Base-by-base conservation (phyloP, 768 basidiomycete species). In the Pisolithus tinctorius region DNA sequence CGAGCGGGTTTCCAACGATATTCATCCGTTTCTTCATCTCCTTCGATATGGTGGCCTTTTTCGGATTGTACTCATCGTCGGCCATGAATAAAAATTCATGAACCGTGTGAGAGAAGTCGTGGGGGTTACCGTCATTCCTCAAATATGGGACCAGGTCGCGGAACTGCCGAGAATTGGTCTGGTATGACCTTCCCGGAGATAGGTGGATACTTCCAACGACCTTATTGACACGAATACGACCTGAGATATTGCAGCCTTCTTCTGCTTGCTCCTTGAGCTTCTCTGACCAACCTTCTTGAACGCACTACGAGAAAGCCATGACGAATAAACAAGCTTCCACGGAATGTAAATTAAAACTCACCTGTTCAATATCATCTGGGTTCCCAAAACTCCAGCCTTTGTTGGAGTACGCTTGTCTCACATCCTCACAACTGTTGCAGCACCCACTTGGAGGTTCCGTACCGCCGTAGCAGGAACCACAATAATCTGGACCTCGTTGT, bases 391-490 rank as follows among this genome's bases (percentile, higher is more conserved):
- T 93, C 96, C 96, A 99, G 20, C 95, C 96, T 58, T 87, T 84
- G 64, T 86, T 80, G 27, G 90, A 77, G 71, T 99, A 99, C 29
- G 92, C 76, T 66, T 85, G 79, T 40, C 96, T 81, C 25, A 99
- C 96, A 0, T 93, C 87, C 63, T 99, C 96, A 67, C 96, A 99
- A 41, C 84, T 85, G 65, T 99, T 91, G 70, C 96, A 99, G 69
- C 96, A 99, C 5, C 93, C 93, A 63, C 68, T 69, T 42, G 74
- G 75, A 3, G 92, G 86, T 48, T 78, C 80, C 25, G 80, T 57
- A 50, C 92, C 96, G 51, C 96, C 96, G 58, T 89, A 99, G 70
- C 96, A 99, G 5, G 93, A 95, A 4, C 96, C 96, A 70, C 95
- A 98, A 65, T 92, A 94, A 52, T 74, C 76, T 1, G 71, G 68